Evolutionary conservation across 495 filamentous ascomycete genomes (phyloP).

Genomic region (Aspergillus olivimuriae): DNA sequence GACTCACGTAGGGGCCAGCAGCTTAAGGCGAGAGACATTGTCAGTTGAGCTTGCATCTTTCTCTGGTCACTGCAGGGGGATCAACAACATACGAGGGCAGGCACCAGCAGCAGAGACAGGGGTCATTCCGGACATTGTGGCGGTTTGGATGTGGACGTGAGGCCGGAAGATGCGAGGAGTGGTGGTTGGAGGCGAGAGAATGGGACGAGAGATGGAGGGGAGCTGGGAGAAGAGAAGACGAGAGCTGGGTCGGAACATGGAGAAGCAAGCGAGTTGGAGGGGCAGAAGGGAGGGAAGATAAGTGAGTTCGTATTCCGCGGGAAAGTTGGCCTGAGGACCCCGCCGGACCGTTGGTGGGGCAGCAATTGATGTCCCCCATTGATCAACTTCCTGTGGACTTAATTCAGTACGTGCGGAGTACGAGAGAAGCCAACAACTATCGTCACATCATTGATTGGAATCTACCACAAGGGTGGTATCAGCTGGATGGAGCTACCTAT

Average conservation of each 20-base stretch:
- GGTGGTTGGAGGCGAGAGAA: conserved; percentile 18
- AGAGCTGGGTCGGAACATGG: conserved; percentile 23
- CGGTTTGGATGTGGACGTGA: conserved; percentile 12
- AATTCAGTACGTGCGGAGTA: too few species aligned
- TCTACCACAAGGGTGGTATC: too few species aligned
- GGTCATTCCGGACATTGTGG: conserved; percentile 34
- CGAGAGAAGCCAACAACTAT: too few species aligned
- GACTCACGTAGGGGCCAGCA: conserved; percentile 53
- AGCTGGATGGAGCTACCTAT: too few species aligned
- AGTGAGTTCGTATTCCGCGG: conserved; percentile 35
- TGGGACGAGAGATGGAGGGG: conserved; percentile 19
- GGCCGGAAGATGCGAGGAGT: conserved; percentile 1
- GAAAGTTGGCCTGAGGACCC: conserved; percentile 9
- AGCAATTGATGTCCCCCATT: too few species aligned
- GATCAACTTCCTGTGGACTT: too few species aligned
- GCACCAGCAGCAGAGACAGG: conserved; percentile 38
- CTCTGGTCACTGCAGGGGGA: too few species aligned
- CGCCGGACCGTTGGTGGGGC: too few species aligned
- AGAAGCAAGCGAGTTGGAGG: conserved; percentile 11
- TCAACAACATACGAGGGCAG: conserved; percentile 38
- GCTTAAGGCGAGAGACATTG: conserved; percentile 22
- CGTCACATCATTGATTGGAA: too few species aligned
- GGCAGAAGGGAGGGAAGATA: background rate
- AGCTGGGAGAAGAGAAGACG: conserved; percentile 17
- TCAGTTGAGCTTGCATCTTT: too few species aligned